A percentile compares a stretch with the other conserved stretches of the same genome.
Conservation (phyloP, 2,329 filamentous ascomycete genomes). For the Hypoxylon sp. region DNA sequence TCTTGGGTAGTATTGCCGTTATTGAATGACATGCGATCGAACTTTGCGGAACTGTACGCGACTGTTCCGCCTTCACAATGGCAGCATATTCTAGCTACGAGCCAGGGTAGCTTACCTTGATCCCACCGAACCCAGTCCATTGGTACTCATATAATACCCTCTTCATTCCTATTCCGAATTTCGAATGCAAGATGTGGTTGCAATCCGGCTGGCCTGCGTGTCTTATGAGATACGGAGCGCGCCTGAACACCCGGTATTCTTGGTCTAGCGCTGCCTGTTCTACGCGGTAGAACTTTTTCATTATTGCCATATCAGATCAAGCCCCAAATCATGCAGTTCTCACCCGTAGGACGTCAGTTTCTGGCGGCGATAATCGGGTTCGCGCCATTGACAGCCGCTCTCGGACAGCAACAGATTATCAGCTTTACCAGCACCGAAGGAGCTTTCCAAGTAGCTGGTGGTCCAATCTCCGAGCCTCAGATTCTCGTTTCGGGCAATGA, state of each 20-base stretch:
- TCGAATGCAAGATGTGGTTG: slow-evolving; percentile 1
- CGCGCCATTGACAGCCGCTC: slow-evolving; percentile 37
- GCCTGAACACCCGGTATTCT: neutral
- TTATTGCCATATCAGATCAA: neutral
- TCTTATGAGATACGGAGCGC: neutral
- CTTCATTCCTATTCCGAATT: neutral
- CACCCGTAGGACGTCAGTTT: slow-evolving; percentile 3
- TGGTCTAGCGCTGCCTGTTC: neutral
- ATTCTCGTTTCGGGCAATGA: slow-evolving; percentile 72
- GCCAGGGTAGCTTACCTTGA: slow-evolving; percentile 19
- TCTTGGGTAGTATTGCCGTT: slow-evolving; percentile 37
- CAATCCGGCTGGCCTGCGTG: neutral
- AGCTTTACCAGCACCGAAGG: slow-evolving; percentile 45
- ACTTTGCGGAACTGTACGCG: slow-evolving; percentile 24
- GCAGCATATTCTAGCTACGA: neutral
- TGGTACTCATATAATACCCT: slow-evolving; percentile 28
- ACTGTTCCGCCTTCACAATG: slow-evolving; percentile 37
- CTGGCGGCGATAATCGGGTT: slow-evolving; percentile 29
- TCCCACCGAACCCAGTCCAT: slow-evolving; percentile 8
- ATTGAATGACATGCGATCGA: slow-evolving; percentile 26
- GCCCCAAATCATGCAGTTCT: slow-evolving; percentile 24
- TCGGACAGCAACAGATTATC: slow-evolving; percentile 53
- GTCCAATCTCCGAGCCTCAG: slow-evolving; percentile 49
- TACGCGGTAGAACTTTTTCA: neutral
- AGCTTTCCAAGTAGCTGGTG: slow-evolving; percentile 50